phyloP scores from a whole-genome alignment of 2,329 filamentous ascomycete genomes.

The Hypoxylon sp. region DNA sequence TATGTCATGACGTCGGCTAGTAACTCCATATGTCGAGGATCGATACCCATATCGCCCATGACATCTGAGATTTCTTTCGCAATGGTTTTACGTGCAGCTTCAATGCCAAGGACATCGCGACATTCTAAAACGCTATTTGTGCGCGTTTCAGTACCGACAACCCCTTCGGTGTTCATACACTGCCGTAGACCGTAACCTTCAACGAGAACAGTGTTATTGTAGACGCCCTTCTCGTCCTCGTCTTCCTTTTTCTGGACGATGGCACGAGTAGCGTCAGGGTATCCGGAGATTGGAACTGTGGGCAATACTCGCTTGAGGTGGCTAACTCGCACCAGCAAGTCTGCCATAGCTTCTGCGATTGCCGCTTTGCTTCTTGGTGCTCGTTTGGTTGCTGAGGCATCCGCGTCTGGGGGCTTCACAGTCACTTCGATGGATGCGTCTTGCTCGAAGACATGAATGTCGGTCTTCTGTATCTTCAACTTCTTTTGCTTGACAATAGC shows the following conservation, averaged over 20 bases:
- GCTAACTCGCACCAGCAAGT: conserved; percentile 84
- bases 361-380: conserved; percentile 63
- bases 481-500: conserved; percentile 87
- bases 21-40: conserved; percentile 97
- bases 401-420: conserved; percentile 71
- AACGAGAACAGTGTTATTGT: conserved; percentile 78
- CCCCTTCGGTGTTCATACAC: conserved; percentile 94
- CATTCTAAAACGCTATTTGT: conserved; percentile 95
- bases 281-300: conserved; percentile 88
- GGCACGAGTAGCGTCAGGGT: conserved; percentile 85
- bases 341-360: conserved; percentile 68
- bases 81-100: conserved; percentile 92
- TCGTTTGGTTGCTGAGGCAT: conserved; percentile 62
- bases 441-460: conserved; percentile 72
- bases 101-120: conserved; percentile 89
- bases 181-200: conserved; percentile 92
- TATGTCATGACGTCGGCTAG: conserved; percentile 99
- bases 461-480: conserved; percentile 78
- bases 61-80: conserved; percentile 88
- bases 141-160: conserved; percentile 80
- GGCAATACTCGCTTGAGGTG: conserved; percentile 87
- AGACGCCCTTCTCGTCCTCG: conserved; percentile 59
- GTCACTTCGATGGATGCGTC: conserved; percentile 78
- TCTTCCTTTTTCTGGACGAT: conserved; percentile 87
- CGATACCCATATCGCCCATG: conserved; percentile 95